A percentile compares a stretch with the other conserved stretches of the same genome.
These are phyloP conservation scores for Simplicillium sp. DNA, from an alignment of 2,329 filamentous ascomycete species.

Conservation along the genomic window DNA sequence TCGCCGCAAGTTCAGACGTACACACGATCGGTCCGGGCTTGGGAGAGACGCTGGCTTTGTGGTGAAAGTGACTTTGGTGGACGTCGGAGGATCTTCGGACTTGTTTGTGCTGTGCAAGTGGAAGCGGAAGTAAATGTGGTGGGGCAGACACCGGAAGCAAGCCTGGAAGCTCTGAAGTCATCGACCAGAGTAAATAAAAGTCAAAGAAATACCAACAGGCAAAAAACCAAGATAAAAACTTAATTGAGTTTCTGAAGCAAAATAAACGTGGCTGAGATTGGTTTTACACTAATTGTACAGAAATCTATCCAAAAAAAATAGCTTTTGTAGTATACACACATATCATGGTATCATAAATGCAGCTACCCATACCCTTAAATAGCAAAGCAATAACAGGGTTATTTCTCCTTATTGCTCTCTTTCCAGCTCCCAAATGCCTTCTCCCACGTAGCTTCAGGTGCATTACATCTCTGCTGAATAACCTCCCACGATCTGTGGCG, in stretches of 20 bases:
- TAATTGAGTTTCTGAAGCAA: too few species aligned
- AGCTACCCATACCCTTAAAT: too few species aligned
- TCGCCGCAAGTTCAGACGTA: constrained; percentile 4
- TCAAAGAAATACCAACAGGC: too few species aligned
- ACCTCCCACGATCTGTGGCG: constrained; percentile 73
- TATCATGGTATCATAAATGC: too few species aligned
- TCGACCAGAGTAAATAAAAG: too few species aligned
- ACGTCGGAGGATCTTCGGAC: constrained; percentile 6
- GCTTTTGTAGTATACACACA: neutral
- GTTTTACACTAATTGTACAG: too few species aligned
- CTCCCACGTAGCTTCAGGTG: constrained; percentile 51
- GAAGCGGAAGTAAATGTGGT: neutral
- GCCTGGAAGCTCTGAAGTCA: too few species aligned
- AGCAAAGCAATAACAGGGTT: neutral
- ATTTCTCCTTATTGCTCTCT: constrained; percentile 16
- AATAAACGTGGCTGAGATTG: too few species aligned
- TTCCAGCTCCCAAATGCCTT: constrained; percentile 56
- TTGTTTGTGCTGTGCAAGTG: neutral
- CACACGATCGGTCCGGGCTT: neutral
- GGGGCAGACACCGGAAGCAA: neutral
- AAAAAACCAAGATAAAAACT: too few species aligned
- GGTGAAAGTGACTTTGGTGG: constrained; percentile 1
- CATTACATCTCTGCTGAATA: constrained; percentile 65
- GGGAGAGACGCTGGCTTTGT: neutral
- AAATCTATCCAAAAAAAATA: too few species aligned